Evolutionary conservation across 2,329 filamentous ascomycete genomes (phyloP).

Genomic region (Zymoseptoria brevis): DNA sequence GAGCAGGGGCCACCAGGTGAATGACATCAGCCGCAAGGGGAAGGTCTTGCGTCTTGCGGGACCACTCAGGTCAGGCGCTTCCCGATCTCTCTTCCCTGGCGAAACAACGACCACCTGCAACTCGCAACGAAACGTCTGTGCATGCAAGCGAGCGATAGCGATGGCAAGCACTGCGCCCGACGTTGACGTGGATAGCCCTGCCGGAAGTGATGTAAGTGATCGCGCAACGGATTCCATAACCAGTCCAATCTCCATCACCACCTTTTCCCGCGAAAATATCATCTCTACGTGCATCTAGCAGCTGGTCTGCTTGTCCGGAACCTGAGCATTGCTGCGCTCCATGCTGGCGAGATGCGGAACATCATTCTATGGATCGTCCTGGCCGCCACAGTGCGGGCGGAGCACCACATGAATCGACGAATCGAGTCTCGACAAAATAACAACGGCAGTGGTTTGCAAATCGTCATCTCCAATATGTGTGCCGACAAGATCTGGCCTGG

Average conservation of each 20-base stretch:
- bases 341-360: not conserved
- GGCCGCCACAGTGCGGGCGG: conserved; percentile 25
- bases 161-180: not conserved
- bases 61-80: not conserved
- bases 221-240: not conserved
- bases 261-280: not conserved
- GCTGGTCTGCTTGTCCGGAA: not conserved
- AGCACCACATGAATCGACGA: conserved; percentile 28
- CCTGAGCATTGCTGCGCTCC: not conserved
- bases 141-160: not conserved
- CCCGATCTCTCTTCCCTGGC: not conserved
- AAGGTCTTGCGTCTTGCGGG: too few species aligned
- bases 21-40: not conserved
- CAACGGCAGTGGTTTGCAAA: conserved; percentile 35
- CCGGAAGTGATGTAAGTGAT: not conserved
- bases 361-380: not conserved
- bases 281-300: not conserved
- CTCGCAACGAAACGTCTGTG: not conserved
- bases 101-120: not conserved
- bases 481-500: conserved; percentile 66
- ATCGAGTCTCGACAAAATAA: conserved; percentile 20
- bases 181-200: not conserved
- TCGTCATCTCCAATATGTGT: conserved; percentile 66
- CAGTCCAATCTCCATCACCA: not conserved
- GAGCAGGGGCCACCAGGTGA: not conserved